Percentiles rank a stretch among this genome's conserved stretches.
Evolutionary conservation across 2,329 filamentous ascomycete species (phyloP).

Genomic region (Pyrenochaeta sp.): DNA sequence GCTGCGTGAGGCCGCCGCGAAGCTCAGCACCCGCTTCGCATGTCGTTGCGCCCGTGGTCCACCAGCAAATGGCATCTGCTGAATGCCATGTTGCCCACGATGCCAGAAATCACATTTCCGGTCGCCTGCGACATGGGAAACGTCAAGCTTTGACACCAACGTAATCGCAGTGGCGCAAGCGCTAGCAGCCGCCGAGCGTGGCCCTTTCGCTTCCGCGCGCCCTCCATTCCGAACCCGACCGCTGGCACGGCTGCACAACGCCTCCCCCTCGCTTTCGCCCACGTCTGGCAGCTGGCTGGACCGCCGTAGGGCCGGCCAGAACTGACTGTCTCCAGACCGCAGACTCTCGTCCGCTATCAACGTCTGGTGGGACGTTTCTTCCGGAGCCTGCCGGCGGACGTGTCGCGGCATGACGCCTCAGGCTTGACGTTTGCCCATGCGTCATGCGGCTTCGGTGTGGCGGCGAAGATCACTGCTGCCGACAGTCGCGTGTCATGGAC

Average conservation of each 20-base stretch:
- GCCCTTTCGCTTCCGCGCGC: not conserved
- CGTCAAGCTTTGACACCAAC: constrained; percentile 21
- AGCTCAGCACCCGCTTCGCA: not conserved
- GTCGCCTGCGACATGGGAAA: constrained; percentile 20
- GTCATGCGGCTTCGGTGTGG: too few species aligned
- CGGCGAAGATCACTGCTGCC: too few species aligned
- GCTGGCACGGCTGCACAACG: not conserved
- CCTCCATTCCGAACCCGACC: not conserved
- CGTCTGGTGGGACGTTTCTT: too few species aligned
- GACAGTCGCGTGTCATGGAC: too few species aligned
- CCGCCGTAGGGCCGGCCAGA: too few species aligned
- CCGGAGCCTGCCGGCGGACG: too few species aligned
- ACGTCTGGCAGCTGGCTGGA: constrained; percentile 2
- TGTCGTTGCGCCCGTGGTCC: not conserved
- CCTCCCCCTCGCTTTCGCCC: not conserved
- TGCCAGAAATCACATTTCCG: constrained; percentile 18
- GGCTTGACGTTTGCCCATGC: too few species aligned
- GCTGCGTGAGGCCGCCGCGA: constrained; percentile 4
- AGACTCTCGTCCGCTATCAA: too few species aligned
- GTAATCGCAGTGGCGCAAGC: constrained; percentile 20
- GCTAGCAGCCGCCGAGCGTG: constrained; percentile 11
- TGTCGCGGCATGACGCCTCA: too few species aligned
- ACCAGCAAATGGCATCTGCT: constrained; percentile 10
- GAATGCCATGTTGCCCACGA: constrained; percentile 17
- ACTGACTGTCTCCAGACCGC: too few species aligned